Percentiles rank a stretch among this genome's conserved stretches.
Conservation (phyloP, 257 asterid genomes). For the Capsicum chinense region DNA sequence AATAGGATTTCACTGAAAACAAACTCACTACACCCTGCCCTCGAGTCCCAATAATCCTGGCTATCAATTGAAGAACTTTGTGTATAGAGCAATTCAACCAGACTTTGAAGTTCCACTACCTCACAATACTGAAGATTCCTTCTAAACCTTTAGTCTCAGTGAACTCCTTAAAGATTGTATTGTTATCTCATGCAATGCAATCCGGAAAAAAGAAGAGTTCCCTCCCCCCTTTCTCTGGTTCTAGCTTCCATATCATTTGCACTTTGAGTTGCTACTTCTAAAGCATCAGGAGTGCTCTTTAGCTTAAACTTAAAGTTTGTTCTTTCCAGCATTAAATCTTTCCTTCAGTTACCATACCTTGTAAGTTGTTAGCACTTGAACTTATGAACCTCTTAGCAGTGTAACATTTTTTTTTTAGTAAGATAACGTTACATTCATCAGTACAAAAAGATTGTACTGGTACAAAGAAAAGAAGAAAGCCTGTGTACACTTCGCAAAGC, state of each 20-base stretch:
- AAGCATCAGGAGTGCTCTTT: not conserved
- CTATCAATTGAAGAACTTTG: too few relatives aligned
- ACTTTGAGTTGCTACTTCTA: constrained; percentile 24
- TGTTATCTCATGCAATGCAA: constrained; percentile 18
- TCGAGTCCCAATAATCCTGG: too few relatives aligned
- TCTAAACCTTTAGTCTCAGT: too few relatives aligned
- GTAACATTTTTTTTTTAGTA: not conserved
- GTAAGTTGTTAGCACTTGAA: constrained; percentile 9
- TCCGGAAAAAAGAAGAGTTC: not conserved
- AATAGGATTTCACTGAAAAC: too few relatives aligned
- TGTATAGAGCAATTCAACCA: too few relatives aligned
- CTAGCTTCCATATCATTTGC: not conserved
- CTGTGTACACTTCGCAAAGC: too few relatives aligned
- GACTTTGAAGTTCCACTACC: too few relatives aligned
- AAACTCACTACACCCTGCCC: too few relatives aligned
- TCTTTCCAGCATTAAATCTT: constrained; percentile 20
- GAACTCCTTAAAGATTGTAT: constrained; percentile 22
- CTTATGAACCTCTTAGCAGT: not conserved
- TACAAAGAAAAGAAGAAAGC: too few relatives aligned
- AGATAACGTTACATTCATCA: too few relatives aligned
- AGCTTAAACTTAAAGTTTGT: constrained; percentile 13
- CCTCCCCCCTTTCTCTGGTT: not conserved
- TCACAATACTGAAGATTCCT: too few relatives aligned
- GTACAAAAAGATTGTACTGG: too few relatives aligned
- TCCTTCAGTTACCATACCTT: constrained; percentile 1